Conservation (phyloP, 2,329 filamentous ascomycete genomes). For the Phaeosphaeriaceae sp. region DNA sequence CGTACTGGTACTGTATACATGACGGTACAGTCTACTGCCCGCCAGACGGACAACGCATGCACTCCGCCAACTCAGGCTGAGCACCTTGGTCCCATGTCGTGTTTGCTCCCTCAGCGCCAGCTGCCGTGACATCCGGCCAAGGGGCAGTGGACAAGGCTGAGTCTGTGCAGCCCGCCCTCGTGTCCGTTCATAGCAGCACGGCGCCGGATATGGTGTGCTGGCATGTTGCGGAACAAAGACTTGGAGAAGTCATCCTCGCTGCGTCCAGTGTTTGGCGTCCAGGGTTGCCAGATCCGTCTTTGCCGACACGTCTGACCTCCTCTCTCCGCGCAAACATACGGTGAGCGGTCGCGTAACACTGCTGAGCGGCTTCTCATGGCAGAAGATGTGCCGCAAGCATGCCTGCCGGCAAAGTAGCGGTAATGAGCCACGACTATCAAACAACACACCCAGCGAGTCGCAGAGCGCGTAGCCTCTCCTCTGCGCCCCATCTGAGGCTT, state of each 20-base stretch:
- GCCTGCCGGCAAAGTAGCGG: constrained; percentile 14
- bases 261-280: constrained; percentile 10
- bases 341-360: constrained; percentile 15
- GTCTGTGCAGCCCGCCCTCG: constrained; percentile 6
- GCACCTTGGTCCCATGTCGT: not conserved
- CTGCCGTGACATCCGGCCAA: constrained; percentile 25
- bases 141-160: constrained; percentile 13
- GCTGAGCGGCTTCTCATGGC: not conserved
- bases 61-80: constrained; percentile 15
- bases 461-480: constrained; percentile 2
- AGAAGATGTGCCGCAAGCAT: constrained; percentile 11
- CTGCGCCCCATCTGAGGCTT: constrained; percentile 20
- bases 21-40: not conserved
- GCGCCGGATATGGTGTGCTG: constrained; percentile 14
- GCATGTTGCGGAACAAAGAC: constrained; percentile 27
- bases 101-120: not conserved
- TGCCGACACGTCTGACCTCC: constrained; percentile 18
- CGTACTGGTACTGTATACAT: constrained; percentile 1
- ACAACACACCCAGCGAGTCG: constrained; percentile 20
- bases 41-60: constrained; percentile 11
- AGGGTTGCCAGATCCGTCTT: constrained; percentile 18
- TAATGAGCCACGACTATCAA: constrained; percentile 20
- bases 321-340: constrained; percentile 11
- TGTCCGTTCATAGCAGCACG: not conserved
- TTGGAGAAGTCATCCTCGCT: constrained; percentile 20